These are phyloP conservation scores for Cymbopogon flexuosus DNA, from an alignment of 202 grass and related monocot species.

Conservation along the genomic window DNA sequence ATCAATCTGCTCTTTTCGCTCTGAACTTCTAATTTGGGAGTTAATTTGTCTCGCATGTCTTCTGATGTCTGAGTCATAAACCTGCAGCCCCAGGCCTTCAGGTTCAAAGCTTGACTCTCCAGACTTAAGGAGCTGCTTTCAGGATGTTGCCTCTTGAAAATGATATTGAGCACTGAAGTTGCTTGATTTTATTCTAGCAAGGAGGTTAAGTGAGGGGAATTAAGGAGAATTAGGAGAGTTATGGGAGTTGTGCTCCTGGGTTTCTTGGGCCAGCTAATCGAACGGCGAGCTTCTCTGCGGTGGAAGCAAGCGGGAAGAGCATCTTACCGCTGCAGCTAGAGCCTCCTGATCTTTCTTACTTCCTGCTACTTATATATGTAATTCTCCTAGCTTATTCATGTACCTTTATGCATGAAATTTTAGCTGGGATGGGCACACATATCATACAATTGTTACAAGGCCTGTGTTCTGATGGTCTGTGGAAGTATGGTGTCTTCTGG, in stretches of 20 bases:
- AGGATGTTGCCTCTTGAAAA: constrained; percentile 51
- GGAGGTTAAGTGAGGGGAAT: constrained; percentile 15
- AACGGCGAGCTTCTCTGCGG: constrained; percentile 55
- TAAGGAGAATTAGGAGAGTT: background rate
- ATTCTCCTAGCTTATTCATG: background rate
- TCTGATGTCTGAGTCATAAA: background rate
- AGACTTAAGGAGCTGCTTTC: background rate
- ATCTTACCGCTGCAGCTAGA: constrained; percentile 53
- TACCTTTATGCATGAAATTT: constrained; percentile 20
- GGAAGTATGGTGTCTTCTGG: constrained; percentile 72
- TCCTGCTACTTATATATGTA: background rate
- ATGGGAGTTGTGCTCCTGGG: constrained; percentile 52
- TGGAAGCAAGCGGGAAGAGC: constrained; percentile 65
- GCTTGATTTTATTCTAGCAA: background rate
- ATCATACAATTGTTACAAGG: constrained; percentile 40
- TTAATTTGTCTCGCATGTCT: background rate
- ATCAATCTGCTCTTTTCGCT: background rate
- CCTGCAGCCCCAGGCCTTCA: constrained; percentile 10
- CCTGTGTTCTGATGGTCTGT: constrained; percentile 51
- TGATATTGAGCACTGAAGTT: constrained; percentile 15
- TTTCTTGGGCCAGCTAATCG: constrained; percentile 52
- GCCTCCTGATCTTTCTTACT: background rate
- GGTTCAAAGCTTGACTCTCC: background rate
- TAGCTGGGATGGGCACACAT: background rate
- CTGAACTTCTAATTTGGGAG: background rate